A percentile compares a stretch with the other conserved stretches of the same genome.
Evolutionary conservation across 2,329 filamentous ascomycete genomes (phyloP).

Genomic region (Dothideomycetes sp.): DNA sequence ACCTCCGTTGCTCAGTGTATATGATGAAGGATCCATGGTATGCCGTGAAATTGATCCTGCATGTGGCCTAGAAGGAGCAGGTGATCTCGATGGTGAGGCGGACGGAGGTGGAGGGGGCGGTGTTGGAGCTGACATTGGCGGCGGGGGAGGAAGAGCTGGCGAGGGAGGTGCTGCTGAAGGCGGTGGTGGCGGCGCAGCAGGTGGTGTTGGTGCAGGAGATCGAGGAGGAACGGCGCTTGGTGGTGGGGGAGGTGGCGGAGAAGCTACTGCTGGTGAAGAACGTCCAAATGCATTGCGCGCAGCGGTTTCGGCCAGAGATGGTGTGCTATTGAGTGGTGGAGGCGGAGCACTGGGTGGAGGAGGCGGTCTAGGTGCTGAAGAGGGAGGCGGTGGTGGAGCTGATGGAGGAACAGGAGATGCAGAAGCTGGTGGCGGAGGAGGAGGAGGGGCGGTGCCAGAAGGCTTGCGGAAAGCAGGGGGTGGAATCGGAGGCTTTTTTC

Average conservation of each 20-base stretch:
- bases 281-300: conserved; percentile 9
- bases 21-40: conserved; percentile 22
- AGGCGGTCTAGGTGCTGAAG: conserved; percentile 22
- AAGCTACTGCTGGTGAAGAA: conserved; percentile 42
- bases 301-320: conserved; percentile 7
- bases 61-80: conserved; percentile 20
- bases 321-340: conserved; percentile 20
- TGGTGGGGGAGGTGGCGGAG: conserved; percentile 42
- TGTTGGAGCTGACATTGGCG: conserved; percentile 45
- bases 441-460: conserved; percentile 29
- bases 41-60: conserved; percentile 13
- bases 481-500: conserved; percentile 60
- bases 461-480: conserved; percentile 50
- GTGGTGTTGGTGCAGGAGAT: conserved; percentile 59
- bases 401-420: conserved; percentile 58
- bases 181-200: conserved; percentile 48
- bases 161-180: conserved; percentile 29
- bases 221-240: conserved; percentile 67
- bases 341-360: conserved; percentile 17
- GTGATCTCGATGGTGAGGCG: conserved; percentile 28
- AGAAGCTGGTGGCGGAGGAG: conserved; percentile 28
- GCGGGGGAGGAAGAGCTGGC: conserved; percentile 48
- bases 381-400: conserved; percentile 28
- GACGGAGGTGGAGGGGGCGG: conserved; percentile 24
- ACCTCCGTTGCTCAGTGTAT: conserved; percentile 34